Percentiles rank a stretch among this genome's conserved stretches.
These are phyloP conservation scores for Boletus rubropictus DNA, from an alignment of 768 basidiomycete species.

Conservation along the genomic window DNA sequence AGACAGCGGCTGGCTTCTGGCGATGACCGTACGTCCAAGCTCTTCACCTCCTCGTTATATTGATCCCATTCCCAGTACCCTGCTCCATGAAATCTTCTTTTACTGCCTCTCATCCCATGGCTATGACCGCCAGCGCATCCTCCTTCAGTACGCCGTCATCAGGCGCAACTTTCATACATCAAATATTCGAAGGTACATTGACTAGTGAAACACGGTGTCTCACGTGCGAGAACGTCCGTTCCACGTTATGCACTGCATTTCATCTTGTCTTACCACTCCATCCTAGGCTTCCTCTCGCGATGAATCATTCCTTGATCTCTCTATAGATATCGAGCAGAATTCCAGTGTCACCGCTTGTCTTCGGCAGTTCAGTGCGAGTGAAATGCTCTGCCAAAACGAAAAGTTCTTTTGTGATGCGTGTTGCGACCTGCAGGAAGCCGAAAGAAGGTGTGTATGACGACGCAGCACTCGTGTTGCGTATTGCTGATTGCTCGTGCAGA, in stretches of 20 bases:
- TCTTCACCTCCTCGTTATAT: conserved; percentile 3
- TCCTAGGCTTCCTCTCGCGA: conserved; percentile 82
- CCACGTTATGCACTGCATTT: not conserved
- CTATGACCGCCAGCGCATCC: conserved; percentile 40
- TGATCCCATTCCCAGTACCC: conserved; percentile 41
- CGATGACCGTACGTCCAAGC: conserved; percentile 58
- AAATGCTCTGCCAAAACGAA: conserved; percentile 97
- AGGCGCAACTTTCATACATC: conserved; percentile 77
- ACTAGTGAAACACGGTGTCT: conserved; percentile 98
- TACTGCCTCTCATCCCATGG: conserved; percentile 38
- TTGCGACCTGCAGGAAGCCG: conserved; percentile 95
- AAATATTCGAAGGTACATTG: conserved; percentile 85
- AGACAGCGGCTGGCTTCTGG: conserved; percentile 41
- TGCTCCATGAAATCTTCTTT: conserved; percentile 53
- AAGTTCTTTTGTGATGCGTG: conserved; percentile 99
- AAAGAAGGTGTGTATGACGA: conserved; percentile 65
- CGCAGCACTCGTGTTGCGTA: not conserved
- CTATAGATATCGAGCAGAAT: conserved; percentile 98
- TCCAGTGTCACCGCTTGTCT: conserved; percentile 94
- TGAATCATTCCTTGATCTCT: conserved; percentile 96
- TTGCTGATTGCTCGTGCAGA: conserved; percentile 37
- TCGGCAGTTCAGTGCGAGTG: conserved; percentile 92
- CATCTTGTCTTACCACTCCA: conserved; percentile 10
- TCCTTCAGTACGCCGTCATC: conserved; percentile 43
- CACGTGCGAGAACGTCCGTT: conserved; percentile 90